These are phyloP conservation scores for Helianthus annuus DNA, from an alignment of 129 eudicot genomes.

Conservation along the genomic window DNA sequence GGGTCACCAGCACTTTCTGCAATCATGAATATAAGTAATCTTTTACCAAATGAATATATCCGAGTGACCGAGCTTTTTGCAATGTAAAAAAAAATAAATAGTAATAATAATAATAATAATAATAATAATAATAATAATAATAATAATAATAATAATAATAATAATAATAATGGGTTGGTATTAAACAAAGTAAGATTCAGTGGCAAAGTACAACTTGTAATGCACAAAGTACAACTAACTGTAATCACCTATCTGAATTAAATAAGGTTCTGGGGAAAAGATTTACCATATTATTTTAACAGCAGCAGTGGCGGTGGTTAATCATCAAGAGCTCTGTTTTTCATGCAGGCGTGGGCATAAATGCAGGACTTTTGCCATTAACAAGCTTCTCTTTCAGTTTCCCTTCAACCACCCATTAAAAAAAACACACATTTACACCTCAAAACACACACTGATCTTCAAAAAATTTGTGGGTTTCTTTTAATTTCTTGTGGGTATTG, in stretches of 20 bases:
- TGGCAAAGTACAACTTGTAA: neutral
- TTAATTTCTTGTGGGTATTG: neutral
- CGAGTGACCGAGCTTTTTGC: no score
- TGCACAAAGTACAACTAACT: slow-evolving; percentile 3
- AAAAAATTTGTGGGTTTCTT: slow-evolving; percentile 23
- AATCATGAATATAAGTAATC: no score
- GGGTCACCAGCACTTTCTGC: no score
- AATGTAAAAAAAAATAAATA: no score
- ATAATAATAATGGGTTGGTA: neutral
- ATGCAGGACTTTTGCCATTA: slow-evolving; percentile 64
- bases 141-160: no score
- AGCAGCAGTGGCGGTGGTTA: slow-evolving; percentile 90
- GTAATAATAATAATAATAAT: no score
- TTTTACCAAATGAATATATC: neutral
- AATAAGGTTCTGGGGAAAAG: slow-evolving; percentile 15
- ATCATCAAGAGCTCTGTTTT: slow-evolving; percentile 94
- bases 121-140: no score
- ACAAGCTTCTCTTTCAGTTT: slow-evolving; percentile 42
- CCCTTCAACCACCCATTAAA: slow-evolving; percentile 25
- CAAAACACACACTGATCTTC: slow-evolving; percentile 17
- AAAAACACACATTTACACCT: slow-evolving; percentile 15
- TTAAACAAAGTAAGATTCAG: slow-evolving; percentile 15
- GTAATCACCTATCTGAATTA: neutral
- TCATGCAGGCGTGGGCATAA: slow-evolving; percentile 93
- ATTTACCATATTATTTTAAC: slow-evolving; percentile 30